Evolutionary conservation across 2,329 filamentous ascomycete species (phyloP).

Genomic region (Trichoderma sp.): DNA sequence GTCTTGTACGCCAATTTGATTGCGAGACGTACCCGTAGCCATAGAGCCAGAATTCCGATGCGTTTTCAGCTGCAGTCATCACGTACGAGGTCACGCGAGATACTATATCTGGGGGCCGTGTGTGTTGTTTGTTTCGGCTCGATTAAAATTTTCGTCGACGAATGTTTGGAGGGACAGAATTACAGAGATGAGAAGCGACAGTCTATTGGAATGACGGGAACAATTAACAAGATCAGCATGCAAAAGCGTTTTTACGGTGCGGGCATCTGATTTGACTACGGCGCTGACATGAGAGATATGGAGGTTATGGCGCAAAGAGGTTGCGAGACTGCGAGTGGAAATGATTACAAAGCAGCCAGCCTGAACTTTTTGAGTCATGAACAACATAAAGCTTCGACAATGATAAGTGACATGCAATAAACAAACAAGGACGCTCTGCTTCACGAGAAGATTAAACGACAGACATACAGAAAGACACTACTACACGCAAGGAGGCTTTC

Average conservation of each 20-base stretch:
- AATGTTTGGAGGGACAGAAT: not conserved
- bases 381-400: not conserved
- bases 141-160: not conserved
- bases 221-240: not conserved
- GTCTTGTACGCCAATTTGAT: not conserved
- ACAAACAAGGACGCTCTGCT: not conserved
- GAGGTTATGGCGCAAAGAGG: not conserved
- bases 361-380: not conserved
- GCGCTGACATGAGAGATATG: not conserved
- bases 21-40: conserved; percentile 76
- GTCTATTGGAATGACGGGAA: not conserved
- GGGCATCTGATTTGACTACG: not conserved
- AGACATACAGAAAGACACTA: not conserved
- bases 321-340: not conserved
- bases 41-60: conserved; percentile 87
- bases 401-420: not conserved
- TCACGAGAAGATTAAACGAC: not conserved
- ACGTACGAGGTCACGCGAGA: not conserved
- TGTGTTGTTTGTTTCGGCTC: not conserved
- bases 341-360: conserved; percentile 17
- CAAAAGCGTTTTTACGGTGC: not conserved
- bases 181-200: not conserved
- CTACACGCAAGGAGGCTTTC: not conserved
- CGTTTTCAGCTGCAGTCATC: conserved; percentile 23
- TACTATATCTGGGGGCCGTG: not conserved